A percentile compares a stretch with the other conserved stretches of the same genome.
These are phyloP conservation scores for Leccinum discolor DNA, from an alignment of 1,284 basidiomycete species.

Conservation along the genomic window DNA sequence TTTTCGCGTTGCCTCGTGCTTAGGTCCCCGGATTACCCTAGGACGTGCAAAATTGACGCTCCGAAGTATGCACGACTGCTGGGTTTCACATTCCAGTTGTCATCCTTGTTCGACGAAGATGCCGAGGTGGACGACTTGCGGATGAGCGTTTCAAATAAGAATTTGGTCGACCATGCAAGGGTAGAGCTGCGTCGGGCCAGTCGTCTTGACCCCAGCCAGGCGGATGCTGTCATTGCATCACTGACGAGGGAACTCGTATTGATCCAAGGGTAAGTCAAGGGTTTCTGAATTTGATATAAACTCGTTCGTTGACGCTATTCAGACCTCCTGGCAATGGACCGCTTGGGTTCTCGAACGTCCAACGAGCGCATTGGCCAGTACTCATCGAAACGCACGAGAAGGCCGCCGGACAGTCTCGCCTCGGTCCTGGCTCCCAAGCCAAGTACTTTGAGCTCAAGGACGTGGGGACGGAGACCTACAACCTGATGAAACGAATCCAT, in stretches of 20 bases:
- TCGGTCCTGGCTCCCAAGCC: conserved; percentile 31
- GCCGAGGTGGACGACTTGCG: conserved; percentile 21
- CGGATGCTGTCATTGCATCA: conserved; percentile 62
- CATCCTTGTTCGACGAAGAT: conserved; percentile 37
- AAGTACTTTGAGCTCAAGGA: no score
- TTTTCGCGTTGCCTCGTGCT: conserved; percentile 54
- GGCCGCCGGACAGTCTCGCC: conserved; percentile 41
- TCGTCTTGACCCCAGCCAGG: conserved; percentile 65
- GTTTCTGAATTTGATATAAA: not conserved
- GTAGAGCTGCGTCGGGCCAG: conserved; percentile 44
- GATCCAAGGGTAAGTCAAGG: conserved; percentile 63
- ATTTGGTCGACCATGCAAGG: conserved; percentile 37
- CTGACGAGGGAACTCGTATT: conserved; percentile 60
- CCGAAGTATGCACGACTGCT: conserved; percentile 50
- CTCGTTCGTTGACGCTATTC: conserved; percentile 1
- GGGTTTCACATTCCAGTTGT: conserved; percentile 50
- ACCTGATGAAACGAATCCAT: conserved; percentile 34
- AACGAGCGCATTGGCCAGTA: conserved; percentile 60
- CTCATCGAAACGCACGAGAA: conserved; percentile 59
- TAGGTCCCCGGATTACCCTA: conserved; percentile 33
- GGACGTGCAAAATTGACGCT: conserved; percentile 39
- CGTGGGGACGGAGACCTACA: conserved; percentile 44
- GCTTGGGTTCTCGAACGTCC: conserved; percentile 56
- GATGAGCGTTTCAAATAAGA: conserved; percentile 19
- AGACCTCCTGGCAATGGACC: conserved; percentile 30